These are phyloP conservation scores for Ceratocystis variospora DNA, from an alignment of 2,329 filamentous ascomycete species.

Conservation along the genomic window DNA sequence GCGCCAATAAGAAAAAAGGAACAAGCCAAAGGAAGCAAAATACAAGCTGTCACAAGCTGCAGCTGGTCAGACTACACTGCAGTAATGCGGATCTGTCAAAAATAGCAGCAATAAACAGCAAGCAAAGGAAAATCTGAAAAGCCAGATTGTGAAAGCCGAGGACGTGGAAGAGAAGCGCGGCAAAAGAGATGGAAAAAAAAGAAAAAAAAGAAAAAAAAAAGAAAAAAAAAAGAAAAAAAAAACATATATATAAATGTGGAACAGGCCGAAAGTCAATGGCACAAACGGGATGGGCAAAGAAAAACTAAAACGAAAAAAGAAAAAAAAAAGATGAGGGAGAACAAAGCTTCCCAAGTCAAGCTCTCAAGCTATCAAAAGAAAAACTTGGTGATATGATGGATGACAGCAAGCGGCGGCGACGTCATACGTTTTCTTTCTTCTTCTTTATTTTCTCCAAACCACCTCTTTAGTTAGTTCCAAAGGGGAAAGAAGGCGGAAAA, in stretches of 20 bases:
- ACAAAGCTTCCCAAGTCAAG: background rate
- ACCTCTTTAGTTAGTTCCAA: too few relatives aligned
- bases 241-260: background rate
- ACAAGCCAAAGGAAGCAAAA: background rate
- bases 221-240: background rate
- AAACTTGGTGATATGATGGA: background rate
- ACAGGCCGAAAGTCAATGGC: background rate
- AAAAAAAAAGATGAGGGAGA: background rate
- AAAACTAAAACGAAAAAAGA: background rate
- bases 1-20: background rate
- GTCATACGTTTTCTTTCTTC: conserved; percentile 10
- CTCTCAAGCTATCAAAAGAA: background rate
- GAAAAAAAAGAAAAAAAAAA: background rate
- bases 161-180: background rate
- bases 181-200: background rate
- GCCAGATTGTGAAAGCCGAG: background rate
- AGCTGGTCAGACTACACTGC: background rate
- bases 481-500: background rate
- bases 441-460: background rate
- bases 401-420: background rate
- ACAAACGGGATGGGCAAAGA: background rate
- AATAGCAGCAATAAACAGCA: background rate
- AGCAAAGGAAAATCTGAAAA: background rate
- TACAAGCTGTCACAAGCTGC: background rate
- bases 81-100: background rate